These are phyloP conservation scores for Artemisia tridentata DNA, from an alignment of 129 eudicot genomes.

Conservation along the genomic window DNA sequence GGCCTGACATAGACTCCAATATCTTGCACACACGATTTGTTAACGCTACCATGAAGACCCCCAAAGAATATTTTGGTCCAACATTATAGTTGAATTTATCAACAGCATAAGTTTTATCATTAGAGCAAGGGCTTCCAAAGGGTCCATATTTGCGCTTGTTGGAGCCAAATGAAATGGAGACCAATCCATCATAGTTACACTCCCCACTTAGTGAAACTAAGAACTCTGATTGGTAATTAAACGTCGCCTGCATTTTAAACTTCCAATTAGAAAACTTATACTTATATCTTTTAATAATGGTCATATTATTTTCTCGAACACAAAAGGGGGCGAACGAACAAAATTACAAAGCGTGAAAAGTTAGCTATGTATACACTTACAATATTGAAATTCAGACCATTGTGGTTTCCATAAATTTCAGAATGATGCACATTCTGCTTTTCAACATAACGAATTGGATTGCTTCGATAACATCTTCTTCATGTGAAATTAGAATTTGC, in stretches of 20 bases:
- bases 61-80: conserved; percentile 11
- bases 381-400: neutral
- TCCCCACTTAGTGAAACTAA: conserved; percentile 18
- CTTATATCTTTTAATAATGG: neutral
- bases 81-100: conserved; percentile 3
- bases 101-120: neutral
- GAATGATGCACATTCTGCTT: neutral
- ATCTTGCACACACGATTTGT: neutral
- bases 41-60: conserved; percentile 9
- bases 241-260: conserved; percentile 7
- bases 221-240: conserved; percentile 17
- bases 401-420: neutral
- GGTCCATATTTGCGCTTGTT: conserved; percentile 23
- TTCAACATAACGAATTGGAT: neutral
- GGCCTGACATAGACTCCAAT: conserved; percentile 22
- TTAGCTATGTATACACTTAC: neutral
- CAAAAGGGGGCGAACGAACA: too few species aligned
- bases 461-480: neutral
- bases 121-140: neutral
- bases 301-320: too few species aligned
- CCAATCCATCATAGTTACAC: neutral
- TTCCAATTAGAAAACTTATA: neutral
- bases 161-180: conserved; percentile 3
- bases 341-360: too few species aligned
- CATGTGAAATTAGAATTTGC: conserved; percentile 21